Percentiles rank a stretch among this genome's conserved stretches.
Evolutionary conservation across 768 basidiomycete species (phyloP).

Genomic region (Leccinum disarticulatum): DNA sequence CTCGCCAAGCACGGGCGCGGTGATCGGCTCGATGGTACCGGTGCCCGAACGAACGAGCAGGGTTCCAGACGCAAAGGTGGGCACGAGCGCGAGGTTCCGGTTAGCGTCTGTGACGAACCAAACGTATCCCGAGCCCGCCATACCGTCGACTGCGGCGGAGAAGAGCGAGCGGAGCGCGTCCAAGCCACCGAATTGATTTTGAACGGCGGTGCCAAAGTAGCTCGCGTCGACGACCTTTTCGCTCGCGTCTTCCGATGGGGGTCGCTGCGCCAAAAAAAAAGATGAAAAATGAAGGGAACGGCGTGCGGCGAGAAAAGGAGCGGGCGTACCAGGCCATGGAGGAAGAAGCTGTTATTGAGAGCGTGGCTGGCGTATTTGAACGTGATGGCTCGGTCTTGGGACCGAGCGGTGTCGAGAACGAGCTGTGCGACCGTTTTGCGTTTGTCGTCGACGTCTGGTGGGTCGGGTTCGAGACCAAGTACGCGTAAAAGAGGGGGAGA

Average conservation of each 20-base stretch:
- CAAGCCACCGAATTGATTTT: slow-evolving; percentile 58
- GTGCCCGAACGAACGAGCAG: slow-evolving; percentile 68
- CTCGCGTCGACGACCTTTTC: slow-evolving; percentile 21
- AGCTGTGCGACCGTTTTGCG: slow-evolving; percentile 66
- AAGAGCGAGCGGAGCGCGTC: slow-evolving; percentile 71
- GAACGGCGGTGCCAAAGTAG: slow-evolving; percentile 22
- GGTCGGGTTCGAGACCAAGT: not conserved
- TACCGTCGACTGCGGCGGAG: slow-evolving; percentile 72
- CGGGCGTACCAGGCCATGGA: slow-evolving; percentile 74
- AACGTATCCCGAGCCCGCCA: slow-evolving; percentile 78
- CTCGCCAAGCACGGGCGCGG: slow-evolving; percentile 33
- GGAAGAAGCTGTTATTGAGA: slow-evolving; percentile 94
- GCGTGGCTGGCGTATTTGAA: slow-evolving; percentile 94
- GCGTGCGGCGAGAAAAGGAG: no score
- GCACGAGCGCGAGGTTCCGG: slow-evolving; percentile 68
- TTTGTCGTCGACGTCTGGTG: slow-evolving; percentile 54
- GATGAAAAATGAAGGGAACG: not conserved
- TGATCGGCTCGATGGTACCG: slow-evolving; percentile 32
- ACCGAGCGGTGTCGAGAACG: slow-evolving; percentile 62
- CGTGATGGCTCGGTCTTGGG: slow-evolving; percentile 59
- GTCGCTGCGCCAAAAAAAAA: slow-evolving; percentile 22
- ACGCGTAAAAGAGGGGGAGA: not conserved
- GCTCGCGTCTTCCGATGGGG: slow-evolving; percentile 28
- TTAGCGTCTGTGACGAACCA: slow-evolving; percentile 80
- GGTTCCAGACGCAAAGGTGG: slow-evolving; percentile 89